A percentile compares a stretch with the other conserved stretches of the same genome.
phyloP scores from a whole-genome alignment of 1,284 basidiomycete genomes.

The Phylloporus sp. region DNA sequence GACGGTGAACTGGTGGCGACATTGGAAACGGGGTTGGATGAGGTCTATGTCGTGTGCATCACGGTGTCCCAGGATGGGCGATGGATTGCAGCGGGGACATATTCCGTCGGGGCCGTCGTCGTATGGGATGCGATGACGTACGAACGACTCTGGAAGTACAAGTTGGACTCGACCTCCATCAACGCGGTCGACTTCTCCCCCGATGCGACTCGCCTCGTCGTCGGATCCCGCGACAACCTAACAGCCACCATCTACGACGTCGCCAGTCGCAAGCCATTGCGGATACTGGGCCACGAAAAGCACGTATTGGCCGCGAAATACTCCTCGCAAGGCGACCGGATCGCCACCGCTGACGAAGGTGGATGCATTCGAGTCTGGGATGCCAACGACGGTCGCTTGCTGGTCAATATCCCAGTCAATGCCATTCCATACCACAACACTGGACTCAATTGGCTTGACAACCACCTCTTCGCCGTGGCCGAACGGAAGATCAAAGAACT shows the following conservation, averaged over 20 bases:
- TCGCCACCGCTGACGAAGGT: not conserved
- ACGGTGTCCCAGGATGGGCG: not conserved
- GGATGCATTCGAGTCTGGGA: not conserved
- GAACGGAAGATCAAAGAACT: not conserved
- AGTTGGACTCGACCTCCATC: not conserved
- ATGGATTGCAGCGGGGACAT: not conserved
- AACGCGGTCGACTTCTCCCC: not conserved
- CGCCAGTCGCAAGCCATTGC: not conserved
- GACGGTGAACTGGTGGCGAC: not conserved
- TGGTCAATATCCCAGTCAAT: not conserved
- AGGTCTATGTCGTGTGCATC: not conserved
- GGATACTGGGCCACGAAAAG: not conserved
- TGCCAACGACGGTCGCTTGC: not conserved
- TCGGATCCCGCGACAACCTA: not conserved
- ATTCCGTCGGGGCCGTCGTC: not conserved
- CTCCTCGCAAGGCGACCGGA: not conserved
- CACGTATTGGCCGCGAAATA: not conserved
- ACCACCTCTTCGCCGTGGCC: not conserved
- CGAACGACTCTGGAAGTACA: not conserved
- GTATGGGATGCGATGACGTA: not conserved
- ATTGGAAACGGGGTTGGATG: not conserved
- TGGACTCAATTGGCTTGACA: not conserved
- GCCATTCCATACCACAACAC: not conserved
- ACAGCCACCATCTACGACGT: not conserved
- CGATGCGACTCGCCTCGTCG: not conserved